phyloP scores from a whole-genome alignment of 2,329 filamentous ascomycete genomes.

The Cladosporium sp. region DNA sequence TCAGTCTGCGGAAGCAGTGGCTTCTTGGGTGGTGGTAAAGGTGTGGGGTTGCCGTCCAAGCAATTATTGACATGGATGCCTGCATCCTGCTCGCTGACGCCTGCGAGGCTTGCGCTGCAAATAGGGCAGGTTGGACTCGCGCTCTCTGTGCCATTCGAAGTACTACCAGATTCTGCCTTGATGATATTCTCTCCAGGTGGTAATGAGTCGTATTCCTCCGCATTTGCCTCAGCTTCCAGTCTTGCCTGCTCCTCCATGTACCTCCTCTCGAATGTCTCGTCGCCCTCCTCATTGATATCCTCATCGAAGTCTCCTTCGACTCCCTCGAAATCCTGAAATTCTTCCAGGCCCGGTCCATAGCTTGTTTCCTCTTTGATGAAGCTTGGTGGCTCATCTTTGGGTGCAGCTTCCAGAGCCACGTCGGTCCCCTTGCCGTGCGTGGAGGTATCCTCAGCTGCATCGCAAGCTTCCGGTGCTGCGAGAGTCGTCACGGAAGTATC shows the following conservation, averaged over 20 bases:
- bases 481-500: not conserved
- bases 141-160: conserved; percentile 17
- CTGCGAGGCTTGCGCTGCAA: conserved; percentile 60
- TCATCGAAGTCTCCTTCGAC: conserved; percentile 54
- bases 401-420: not conserved
- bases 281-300: conserved; percentile 49
- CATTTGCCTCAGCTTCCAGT: conserved; percentile 48
- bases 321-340: conserved; percentile 45
- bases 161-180: conserved; percentile 5
- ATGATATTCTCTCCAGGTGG: conserved; percentile 17
- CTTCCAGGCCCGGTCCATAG: conserved; percentile 41
- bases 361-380: conserved; percentile 46
- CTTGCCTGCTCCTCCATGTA: conserved; percentile 68
- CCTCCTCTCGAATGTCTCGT: conserved; percentile 47
- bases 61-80: conserved; percentile 88
- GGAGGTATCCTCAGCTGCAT: not conserved
- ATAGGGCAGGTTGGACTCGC: conserved; percentile 60
- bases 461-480: not conserved
- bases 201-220: conserved; percentile 30
- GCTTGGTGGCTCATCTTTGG: conserved; percentile 15
- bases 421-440: not conserved
- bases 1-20: not conserved
- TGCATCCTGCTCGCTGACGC: conserved; percentile 55
- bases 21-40: conserved; percentile 38
- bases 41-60: conserved; percentile 71